These are phyloP conservation scores for Lactarius sanguifluus DNA, from an alignment of 768 basidiomycete species.

Conservation along the genomic window DNA sequence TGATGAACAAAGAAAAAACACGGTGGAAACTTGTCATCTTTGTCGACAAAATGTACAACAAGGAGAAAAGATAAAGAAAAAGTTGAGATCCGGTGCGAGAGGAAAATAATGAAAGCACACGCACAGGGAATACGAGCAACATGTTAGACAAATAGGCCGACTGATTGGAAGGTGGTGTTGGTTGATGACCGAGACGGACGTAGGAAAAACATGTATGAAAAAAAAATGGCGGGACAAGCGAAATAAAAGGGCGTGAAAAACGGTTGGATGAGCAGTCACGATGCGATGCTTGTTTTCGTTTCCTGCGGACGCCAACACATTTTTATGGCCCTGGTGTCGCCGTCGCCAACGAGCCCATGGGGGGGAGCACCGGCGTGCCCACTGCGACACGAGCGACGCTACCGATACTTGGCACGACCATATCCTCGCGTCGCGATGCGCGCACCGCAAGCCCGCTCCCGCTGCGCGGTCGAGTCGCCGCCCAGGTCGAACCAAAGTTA, in stretches of 20 bases:
- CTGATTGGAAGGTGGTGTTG: not conserved
- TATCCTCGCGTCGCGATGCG: slow-evolving; percentile 28
- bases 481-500: slow-evolving; percentile 35
- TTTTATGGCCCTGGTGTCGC: slow-evolving; percentile 25
- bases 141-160: not conserved
- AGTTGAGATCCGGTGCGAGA: slow-evolving; percentile 1
- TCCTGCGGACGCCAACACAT: not conserved
- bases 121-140: not conserved
- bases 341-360: slow-evolving; percentile 22
- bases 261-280: not conserved
- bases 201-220: not conserved
- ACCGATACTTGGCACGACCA: slow-evolving; percentile 27
- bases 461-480: slow-evolving; percentile 39
- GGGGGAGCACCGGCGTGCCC: slow-evolving; percentile 12
- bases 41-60: not conserved
- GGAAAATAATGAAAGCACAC: slow-evolving; percentile 12
- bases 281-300: not conserved
- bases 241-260: slow-evolving; percentile 7
- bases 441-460: slow-evolving; percentile 39
- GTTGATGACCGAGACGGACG: not conserved
- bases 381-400: slow-evolving; percentile 18
- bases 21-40: not conserved
- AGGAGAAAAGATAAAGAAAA: not conserved
- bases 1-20: not conserved
- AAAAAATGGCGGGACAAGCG: not conserved